Percentiles rank a stretch among this genome's conserved stretches.
phyloP scores from a whole-genome alignment of 208 protist species.

The Naegleria gruberi region DNA sequence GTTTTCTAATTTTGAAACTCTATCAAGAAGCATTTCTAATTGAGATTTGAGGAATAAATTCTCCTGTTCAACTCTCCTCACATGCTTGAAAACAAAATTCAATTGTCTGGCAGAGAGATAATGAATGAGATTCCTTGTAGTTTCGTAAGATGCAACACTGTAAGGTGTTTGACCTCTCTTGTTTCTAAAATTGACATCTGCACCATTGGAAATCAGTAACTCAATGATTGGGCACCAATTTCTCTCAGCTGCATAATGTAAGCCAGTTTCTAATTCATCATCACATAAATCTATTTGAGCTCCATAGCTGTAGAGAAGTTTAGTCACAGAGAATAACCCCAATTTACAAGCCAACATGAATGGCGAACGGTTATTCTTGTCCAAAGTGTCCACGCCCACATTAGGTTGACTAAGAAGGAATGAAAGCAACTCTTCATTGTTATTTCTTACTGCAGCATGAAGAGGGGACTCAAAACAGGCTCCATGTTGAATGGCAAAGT shows the following conservation, averaged over 20 bases:
- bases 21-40: neutral
- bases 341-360: neutral
- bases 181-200: neutral
- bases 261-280: neutral
- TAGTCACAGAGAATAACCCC: neutral
- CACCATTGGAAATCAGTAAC: neutral
- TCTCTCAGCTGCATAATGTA: neutral
- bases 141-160: neutral
- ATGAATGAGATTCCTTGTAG: neutral
- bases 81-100: neutral
- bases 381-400: neutral
- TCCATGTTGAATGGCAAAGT: neutral
- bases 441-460: neutral
- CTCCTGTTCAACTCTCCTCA: neutral
- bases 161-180: neutral
- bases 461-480: neutral
- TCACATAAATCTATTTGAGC: neutral
- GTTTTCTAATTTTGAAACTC: neutral
- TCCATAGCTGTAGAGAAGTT: neutral
- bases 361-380: neutral
- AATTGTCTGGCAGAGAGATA: neutral
- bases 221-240: neutral
- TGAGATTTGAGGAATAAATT: neutral
- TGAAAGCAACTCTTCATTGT: neutral
- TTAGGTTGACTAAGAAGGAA: neutral